Evolutionary conservation across 768 basidiomycete species (phyloP).

Genomic region (Inosperma sp.): DNA sequence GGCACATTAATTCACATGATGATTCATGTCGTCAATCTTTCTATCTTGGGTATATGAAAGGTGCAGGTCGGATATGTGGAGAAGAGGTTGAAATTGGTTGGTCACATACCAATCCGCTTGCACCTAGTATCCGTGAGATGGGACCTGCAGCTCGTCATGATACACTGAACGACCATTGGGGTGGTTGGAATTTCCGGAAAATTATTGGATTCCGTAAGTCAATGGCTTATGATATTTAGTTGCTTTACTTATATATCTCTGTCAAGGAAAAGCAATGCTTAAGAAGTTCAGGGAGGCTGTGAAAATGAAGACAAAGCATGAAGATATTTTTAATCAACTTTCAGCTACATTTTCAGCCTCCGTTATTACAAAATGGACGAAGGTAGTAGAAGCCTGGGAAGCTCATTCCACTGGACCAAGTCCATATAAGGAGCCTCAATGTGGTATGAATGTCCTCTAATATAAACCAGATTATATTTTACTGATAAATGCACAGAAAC

Average conservation of each 20-base stretch:
- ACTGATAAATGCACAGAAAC: not conserved
- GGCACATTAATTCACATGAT: slow-evolving; percentile 35
- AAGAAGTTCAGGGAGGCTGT: slow-evolving; percentile 9
- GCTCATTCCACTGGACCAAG: slow-evolving; percentile 6
- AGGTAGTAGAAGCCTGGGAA: slow-evolving; percentile 9
- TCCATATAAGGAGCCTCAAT: slow-evolving; percentile 13
- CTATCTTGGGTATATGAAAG: slow-evolving; percentile 27
- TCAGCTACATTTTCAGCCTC: not conserved
- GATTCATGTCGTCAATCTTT: slow-evolving; percentile 25
- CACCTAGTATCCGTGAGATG: slow-evolving; percentile 34
- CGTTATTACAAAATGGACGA: slow-evolving; percentile 6
- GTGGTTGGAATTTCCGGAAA: slow-evolving; percentile 34
- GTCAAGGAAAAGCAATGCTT: not conserved
- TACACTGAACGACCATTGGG: slow-evolving; percentile 35
- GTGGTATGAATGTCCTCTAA: not conserved
- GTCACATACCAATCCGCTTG: slow-evolving; percentile 30
- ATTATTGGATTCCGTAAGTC: slow-evolving; percentile 14
- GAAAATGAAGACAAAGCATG: slow-evolving; percentile 8
- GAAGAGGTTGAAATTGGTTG: slow-evolving; percentile 37
- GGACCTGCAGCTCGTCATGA: slow-evolving; percentile 29
- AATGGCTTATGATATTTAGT: not conserved
- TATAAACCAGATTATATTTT: not conserved
- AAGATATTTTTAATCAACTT: slow-evolving; percentile 5
- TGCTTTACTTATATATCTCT: not conserved
- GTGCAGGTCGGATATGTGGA: slow-evolving; percentile 25